These are phyloP conservation scores for Scheffersomyces parashehatae DNA, from an alignment of 1,139 yeast species.

Conservation along the genomic window DNA sequence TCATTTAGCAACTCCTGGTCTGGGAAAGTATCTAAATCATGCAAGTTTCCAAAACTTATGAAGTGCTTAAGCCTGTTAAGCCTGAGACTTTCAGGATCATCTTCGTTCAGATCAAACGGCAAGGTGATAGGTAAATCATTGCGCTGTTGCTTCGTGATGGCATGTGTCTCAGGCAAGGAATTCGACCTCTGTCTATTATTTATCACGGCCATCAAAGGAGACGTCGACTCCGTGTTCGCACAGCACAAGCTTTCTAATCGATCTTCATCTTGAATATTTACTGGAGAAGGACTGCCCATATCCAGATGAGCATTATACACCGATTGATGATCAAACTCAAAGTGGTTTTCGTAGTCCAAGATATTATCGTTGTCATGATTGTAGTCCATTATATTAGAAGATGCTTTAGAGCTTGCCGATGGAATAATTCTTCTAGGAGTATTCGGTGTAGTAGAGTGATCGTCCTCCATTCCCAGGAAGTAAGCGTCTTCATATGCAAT, in stretches of 20 bases:
- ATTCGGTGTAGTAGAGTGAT: slow-evolving; percentile 1
- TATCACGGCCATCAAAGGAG: slow-evolving; percentile 7
- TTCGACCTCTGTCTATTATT: slow-evolving; percentile 18
- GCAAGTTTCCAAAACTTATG: slow-evolving; percentile 16
- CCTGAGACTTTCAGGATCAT: slow-evolving; percentile 18
- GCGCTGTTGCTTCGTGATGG: slow-evolving; percentile 1
- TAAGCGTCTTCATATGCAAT: slow-evolving; percentile 17
- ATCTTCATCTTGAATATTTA: slow-evolving; percentile 2
- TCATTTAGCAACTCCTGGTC: not conserved
- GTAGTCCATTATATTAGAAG: slow-evolving; percentile 9
- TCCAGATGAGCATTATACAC: not conserved
- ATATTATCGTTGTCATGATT: not conserved
- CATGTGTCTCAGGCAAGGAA: slow-evolving; percentile 23
- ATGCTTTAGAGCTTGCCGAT: slow-evolving; percentile 4
- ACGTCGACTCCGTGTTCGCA: slow-evolving; percentile 14
- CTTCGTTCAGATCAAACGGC: slow-evolving; percentile 5
- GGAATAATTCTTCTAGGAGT: slow-evolving; percentile 5
- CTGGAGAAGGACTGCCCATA: no score
- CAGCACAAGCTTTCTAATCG: no score
- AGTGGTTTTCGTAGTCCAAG: not conserved
- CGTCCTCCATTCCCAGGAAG: slow-evolving; percentile 4
- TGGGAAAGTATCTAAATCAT: not conserved
- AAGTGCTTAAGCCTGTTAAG: slow-evolving; percentile 27
- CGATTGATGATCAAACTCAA: not conserved
- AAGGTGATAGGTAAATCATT: slow-evolving; percentile 1